phyloP scores from a whole-genome alignment of 352 stramenopile genomes.

The Globisporangium okanoganense region DNA sequence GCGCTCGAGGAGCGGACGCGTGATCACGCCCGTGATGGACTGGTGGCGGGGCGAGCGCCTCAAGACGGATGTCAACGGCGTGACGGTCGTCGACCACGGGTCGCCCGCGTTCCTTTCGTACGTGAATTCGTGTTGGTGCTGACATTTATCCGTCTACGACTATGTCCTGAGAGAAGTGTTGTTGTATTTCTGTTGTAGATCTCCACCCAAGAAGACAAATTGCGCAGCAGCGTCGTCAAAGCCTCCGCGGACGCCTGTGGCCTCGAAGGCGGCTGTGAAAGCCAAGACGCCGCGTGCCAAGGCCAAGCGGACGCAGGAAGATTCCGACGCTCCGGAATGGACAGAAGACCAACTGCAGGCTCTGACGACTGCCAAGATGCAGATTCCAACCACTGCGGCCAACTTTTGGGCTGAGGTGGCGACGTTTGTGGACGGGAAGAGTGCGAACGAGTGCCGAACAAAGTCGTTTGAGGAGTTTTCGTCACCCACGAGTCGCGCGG shows the following conservation, averaged over 20 bases:
- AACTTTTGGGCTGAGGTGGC: conserved; percentile 69
- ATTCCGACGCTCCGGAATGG: conserved; percentile 26
- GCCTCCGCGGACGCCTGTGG: conserved; percentile 6
- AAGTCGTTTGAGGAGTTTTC: conserved; percentile 59
- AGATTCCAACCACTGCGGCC: conserved; percentile 52
- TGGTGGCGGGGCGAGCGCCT: conserved; percentile 43
- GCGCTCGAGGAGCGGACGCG: conserved; percentile 19
- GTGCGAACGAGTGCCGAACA: conserved; percentile 47
- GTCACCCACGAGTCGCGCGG: conserved; percentile 34
- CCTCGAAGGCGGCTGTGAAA: conserved; percentile 3
- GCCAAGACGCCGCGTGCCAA: conserved; percentile 7
- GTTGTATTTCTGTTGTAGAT: not conserved
- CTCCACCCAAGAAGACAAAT: not conserved
- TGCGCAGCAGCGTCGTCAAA: not conserved
- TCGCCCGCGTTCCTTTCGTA: conserved; percentile 26
- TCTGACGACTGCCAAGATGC: conserved; percentile 48
- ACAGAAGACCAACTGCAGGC: conserved; percentile 42
- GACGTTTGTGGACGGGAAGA: conserved; percentile 53
- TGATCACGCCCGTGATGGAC: conserved; percentile 37
- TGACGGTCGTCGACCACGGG: conserved; percentile 19
- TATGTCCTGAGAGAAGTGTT: not conserved
- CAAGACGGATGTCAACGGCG: conserved; percentile 17
- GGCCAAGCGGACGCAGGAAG: conserved; percentile 22
- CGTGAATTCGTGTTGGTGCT: not conserved
- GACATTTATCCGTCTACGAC: not conserved